Base-by-base conservation (phyloP, 352 stramenopile species). In the Globisporangium uncinulatum region DNA sequence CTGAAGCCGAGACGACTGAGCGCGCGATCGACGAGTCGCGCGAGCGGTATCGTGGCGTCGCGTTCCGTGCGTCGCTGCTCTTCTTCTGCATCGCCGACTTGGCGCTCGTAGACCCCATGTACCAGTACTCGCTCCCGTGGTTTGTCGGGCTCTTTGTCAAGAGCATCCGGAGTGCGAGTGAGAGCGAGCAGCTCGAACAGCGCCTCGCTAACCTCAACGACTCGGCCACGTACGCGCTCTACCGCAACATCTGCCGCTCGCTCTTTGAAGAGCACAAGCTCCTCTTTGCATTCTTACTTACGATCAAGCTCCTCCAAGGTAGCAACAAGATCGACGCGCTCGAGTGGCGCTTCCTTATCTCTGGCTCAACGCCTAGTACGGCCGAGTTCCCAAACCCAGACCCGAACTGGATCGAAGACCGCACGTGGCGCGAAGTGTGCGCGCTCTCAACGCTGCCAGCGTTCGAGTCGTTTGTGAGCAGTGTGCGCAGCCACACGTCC, bases 221-320 rank as follows among this genome's bases (percentile, higher is more conserved):
- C 49, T 97, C 80, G 2, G 92, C 90, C 45, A 98, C 93, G 11
- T 97, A 97, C 52, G 95, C 92, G 36, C 62, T 98, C 15, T 98
- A 98, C 66, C 87, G 83, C 9, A 98, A 97, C 61, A 94, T 98
- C 53, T 98, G 93, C 59, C 74, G 91, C 0, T 96, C 85, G 10
- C 76, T 98, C 8, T 98, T 98, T 60, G 93, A 98, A 65, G 82
- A 96, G 39, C 90, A 98, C 78, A 98, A 98, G 59, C 71, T 97
- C 0, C 61, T 98, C 1, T 97, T 98, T 57, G 97, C 87, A 4
- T 98, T 98, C 66, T 55, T 98, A 44, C 76, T 98, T 11, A 89
- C 79, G 15, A 94, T 95, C 66, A 94, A 93, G 61, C 46, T 95
- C 15, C 62, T 94, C 4, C 85, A 92, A 70, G 83, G 83, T 2